phyloP scores from a whole-genome alignment of 2,329 filamentous ascomycete species.

The Fusarium goolgardi region DNA sequence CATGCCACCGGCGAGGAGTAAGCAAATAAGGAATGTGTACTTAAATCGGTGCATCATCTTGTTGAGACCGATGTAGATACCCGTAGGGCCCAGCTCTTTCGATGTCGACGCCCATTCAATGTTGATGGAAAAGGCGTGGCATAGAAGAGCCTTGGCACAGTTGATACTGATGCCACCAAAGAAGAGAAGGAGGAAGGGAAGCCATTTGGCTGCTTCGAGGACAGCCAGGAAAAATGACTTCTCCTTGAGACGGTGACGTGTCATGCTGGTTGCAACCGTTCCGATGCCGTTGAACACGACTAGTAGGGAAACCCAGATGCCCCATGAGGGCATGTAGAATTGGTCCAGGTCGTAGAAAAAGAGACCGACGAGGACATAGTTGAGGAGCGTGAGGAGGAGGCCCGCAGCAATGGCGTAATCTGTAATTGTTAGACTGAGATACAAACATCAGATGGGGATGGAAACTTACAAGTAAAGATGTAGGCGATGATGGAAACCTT shows the following conservation, averaged over 20 bases:
- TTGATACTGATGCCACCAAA: conserved; percentile 49
- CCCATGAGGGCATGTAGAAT: conserved; percentile 75
- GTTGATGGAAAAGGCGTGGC: conserved; percentile 46
- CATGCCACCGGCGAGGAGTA: conserved; percentile 42
- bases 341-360: conserved; percentile 74
- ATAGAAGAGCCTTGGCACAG: conserved; percentile 46
- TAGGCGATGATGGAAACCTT: conserved; percentile 78
- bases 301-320: conserved; percentile 64
- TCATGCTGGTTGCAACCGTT: conserved; percentile 44
- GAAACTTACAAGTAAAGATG: conserved; percentile 66
- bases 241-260: conserved; percentile 45
- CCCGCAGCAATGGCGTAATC: conserved; percentile 75
- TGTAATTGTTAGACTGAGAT: not conserved
- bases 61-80: conserved; percentile 51
- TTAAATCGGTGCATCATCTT: conserved; percentile 61
- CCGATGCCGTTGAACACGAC: conserved; percentile 45
- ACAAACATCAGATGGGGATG: rapidly evolving
- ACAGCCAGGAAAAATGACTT: conserved; percentile 45
- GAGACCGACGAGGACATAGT: conserved; percentile 80
- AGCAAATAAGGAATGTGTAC: conserved; percentile 48
- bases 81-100: conserved; percentile 46
- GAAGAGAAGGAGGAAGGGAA: conserved; percentile 48
- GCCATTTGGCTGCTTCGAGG: conserved; percentile 44
- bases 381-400: conserved; percentile 72
- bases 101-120: conserved; percentile 49